Base-by-base conservation (phyloP, 139 green algal genomes). In the Chlamydomonas incerta region DNA sequence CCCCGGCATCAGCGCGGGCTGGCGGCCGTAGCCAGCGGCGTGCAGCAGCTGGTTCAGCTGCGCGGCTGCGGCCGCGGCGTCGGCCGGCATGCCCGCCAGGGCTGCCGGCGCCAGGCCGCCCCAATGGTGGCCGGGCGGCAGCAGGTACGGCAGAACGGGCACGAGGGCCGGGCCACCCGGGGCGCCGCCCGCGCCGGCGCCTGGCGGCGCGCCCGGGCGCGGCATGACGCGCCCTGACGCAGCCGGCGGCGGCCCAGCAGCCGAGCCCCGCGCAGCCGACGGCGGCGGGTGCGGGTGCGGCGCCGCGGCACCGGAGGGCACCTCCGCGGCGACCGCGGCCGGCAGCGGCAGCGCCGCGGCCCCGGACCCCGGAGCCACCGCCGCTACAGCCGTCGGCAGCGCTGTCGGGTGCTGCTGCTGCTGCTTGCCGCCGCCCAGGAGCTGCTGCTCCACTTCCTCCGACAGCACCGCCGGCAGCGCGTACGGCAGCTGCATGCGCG, bases 361-460 rank as follows among this genome's bases (percentile, higher is more conserved):
- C 41, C 41, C 41, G 8, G 41, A 50, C 41, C 41, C 41, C 41
- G 41, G 6, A 8, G 41, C 41, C 41, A 50, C 41, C 41, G 41
- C 41, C 41, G 41, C 41, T 8, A 50, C 8, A 13, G 41, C 41
- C 41, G 41, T 50, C 41, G 41, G 41, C 41, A 50, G 41, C 8
- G 41, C 41, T 8, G 41, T 50, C 41, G 41, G 41, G 6, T 50
- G 41, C 41, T 50, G 41, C 41, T 8, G 41, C 8, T 50, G 41
- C 41, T 50, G 41, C 41, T 50, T 50, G 41, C 41, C 8, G 41
- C 60, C 35, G 37, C 75, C 41, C 35, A 55, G 18, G 29, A 80
- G 69, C 69, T 77, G 72, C 52, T 62, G 81, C 70, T 79, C 46
- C 33, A 77, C n/a, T 28, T 79, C 68, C 37, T 79, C 34, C 15